Conservation (phyloP, 2,329 filamentous ascomycete genomes). For the Talaromyces albobiverticillius region DNA sequence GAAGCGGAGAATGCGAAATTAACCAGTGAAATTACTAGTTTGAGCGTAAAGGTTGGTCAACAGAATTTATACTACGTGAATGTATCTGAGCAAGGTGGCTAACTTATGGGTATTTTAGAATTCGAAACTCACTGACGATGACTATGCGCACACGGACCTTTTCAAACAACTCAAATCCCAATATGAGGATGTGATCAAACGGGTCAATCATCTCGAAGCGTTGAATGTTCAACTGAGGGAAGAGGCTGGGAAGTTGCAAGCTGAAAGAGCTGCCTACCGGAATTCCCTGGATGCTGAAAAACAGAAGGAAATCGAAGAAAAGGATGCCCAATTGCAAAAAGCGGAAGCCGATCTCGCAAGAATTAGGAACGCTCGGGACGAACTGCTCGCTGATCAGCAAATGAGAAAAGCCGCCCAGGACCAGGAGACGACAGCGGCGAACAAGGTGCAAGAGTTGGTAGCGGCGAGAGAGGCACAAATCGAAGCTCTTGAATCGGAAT, state of each 20-base stretch:
- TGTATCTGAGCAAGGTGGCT: slow-evolving; percentile 15
- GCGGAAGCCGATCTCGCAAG: slow-evolving; percentile 82
- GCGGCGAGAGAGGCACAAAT: slow-evolving; percentile 79
- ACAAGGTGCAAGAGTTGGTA: slow-evolving; percentile 76
- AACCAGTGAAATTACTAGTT: slow-evolving; percentile 73
- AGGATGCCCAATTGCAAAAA: slow-evolving; percentile 76
- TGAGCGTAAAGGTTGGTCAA: slow-evolving; percentile 56
- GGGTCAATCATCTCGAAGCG: slow-evolving; percentile 87
- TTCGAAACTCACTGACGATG: slow-evolving; percentile 79
- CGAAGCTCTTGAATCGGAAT: slow-evolving; percentile 74
- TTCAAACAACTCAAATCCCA: slow-evolving; percentile 90
- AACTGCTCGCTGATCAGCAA: slow-evolving; percentile 75
- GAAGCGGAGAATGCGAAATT: slow-evolving; percentile 72
- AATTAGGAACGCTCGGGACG: slow-evolving; percentile 79
- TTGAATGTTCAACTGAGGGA: slow-evolving; percentile 80
- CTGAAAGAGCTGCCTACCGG: slow-evolving; percentile 79
- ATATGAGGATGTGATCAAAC: slow-evolving; percentile 87
- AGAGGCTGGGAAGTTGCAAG: slow-evolving; percentile 78
- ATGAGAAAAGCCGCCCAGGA: slow-evolving; percentile 78
- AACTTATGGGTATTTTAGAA: slow-evolving; percentile 47
- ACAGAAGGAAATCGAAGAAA: slow-evolving; percentile 68
- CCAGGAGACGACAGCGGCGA: slow-evolving; percentile 65
- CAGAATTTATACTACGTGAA: background rate
- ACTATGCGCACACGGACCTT: slow-evolving; percentile 86
- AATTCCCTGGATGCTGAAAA: slow-evolving; percentile 78